Evolutionary conservation across 139 green algal species (phyloP), one percentile per base, ranked within the genome.

Genomic region (Chlorella sp.): DNA sequence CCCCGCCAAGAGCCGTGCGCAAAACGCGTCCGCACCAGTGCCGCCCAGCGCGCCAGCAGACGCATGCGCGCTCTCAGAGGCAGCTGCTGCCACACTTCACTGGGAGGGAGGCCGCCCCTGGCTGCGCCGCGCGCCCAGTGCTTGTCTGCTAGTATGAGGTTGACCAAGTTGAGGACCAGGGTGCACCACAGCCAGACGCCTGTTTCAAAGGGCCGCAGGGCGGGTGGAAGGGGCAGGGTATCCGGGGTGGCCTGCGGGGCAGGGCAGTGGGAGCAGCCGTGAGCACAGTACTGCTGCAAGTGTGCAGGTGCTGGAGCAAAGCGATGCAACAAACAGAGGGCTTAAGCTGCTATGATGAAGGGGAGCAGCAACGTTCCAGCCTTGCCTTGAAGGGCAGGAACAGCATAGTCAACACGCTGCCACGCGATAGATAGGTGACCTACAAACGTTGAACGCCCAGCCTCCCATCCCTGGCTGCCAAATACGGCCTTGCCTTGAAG

Each of bases 341-440:
- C n/a, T n/a, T n/a, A n/a, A n/a, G n/a, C n/a, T n/a, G n/a, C n/a
- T n/a, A n/a, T n/a, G n/a, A n/a, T n/a, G n/a, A n/a, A n/a, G n/a
- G n/a, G n/a, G n/a, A n/a, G n/a, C n/a, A n/a, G n/a, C n/a, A n/a
- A n/a, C n/a, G n/a, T n/a, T n/a, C n/a, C n/a, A n/a, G 44, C 47
- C 60, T 44, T 23, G 38, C 76, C 76, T 83, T 83, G 76, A 73
- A 83, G 25, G 76, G 76, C 36, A 83, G 76, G 38, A 83, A 83
- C 12, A 39, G 23, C 36, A 74, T n/a, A n/a, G n/a, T n/a, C n/a
- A n/a, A n/a, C n/a, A n/a, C n/a, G n/a, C n/a, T n/a, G n/a, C n/a
- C n/a, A n/a, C n/a, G n/a, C n/a, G n/a, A n/a, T n/a, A n/a, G n/a
- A n/a, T n/a, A n/a, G n/a, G n/a, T n/a, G n/a, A n/a, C n/a, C n/a